These are phyloP conservation scores for Flaveria ramosissima DNA, from an alignment of 129 eudicot species.

Conservation along the genomic window DNA sequence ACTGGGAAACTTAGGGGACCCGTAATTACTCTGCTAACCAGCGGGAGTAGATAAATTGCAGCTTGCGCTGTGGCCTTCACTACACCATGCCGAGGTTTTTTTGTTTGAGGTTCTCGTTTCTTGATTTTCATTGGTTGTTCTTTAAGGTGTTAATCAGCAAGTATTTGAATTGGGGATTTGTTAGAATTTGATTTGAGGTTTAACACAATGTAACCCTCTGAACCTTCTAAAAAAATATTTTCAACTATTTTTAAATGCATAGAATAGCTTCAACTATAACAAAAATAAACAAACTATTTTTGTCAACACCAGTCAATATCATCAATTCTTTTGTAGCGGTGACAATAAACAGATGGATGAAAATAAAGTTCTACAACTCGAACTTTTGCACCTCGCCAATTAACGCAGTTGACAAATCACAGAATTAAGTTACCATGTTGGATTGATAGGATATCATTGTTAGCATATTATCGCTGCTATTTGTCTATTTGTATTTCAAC, in stretches of 20 bases:
- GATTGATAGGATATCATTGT: neutral
- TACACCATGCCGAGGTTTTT: too few species aligned
- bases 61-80: too few species aligned
- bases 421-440: neutral
- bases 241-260: neutral
- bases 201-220: too few species aligned
- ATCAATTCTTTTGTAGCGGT: neutral
- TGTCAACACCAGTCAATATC: neutral
- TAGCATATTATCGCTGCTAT: neutral
- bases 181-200: slow-evolving; percentile 7
- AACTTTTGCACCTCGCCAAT: too few species aligned
- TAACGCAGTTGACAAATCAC: neutral
- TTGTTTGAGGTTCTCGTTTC: too few species aligned
- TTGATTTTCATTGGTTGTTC: too few species aligned
- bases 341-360: neutral
- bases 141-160: neutral
- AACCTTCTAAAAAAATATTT: too few species aligned
- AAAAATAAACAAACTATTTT: neutral
- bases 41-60: too few species aligned
- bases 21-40: too few species aligned
- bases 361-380: too few species aligned
- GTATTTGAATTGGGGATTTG: neutral
- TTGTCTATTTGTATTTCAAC: neutral
- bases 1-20: too few species aligned
- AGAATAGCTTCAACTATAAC: neutral